Conservation (phyloP, 192 early-diverging fungal genomes). For the Coemansia sp. region DNA sequence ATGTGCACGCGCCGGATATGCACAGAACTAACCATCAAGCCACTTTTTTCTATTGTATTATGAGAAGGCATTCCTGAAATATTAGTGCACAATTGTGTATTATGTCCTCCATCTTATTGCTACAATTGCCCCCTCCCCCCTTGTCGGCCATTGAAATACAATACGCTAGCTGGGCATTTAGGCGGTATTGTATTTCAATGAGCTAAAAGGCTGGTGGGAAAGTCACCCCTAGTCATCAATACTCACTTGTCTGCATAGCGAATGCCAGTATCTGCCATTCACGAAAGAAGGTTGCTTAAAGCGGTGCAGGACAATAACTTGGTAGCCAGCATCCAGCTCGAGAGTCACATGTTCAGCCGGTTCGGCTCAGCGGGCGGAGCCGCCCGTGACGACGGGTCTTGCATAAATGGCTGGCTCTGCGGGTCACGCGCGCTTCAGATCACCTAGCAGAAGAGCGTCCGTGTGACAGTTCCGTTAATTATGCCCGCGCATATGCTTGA, state of each 20-base stretch:
- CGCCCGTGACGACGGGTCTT: not conserved
- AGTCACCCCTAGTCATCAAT: not conserved
- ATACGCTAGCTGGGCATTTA: not conserved
- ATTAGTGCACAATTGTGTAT: not conserved
- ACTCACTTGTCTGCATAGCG: not conserved
- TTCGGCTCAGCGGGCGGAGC: not conserved
- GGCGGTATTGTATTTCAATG: conserved; percentile 1
- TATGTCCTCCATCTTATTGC: not conserved
- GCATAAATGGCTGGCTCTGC: not conserved
- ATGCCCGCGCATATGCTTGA: not conserved
- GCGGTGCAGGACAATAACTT: not conserved
- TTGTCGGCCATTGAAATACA: conserved; percentile 2
- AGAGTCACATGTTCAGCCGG: not conserved
- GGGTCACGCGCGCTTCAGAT: conserved; percentile 7
- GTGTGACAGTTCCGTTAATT: conserved; percentile 12
- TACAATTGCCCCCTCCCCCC: not conserved
- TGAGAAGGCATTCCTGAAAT: not conserved
- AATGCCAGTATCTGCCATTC: not conserved
- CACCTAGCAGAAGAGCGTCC: not conserved
- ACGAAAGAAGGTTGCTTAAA: not conserved
- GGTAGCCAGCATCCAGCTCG: not conserved
- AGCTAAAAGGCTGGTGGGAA: not conserved
- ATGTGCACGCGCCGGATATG: not conserved
- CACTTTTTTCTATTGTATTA: conserved; percentile 1
- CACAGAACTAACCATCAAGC: not conserved